Evolutionary conservation across 2,329 filamentous ascomycete species (phyloP).

Genomic region (Penicillium corylophilum): DNA sequence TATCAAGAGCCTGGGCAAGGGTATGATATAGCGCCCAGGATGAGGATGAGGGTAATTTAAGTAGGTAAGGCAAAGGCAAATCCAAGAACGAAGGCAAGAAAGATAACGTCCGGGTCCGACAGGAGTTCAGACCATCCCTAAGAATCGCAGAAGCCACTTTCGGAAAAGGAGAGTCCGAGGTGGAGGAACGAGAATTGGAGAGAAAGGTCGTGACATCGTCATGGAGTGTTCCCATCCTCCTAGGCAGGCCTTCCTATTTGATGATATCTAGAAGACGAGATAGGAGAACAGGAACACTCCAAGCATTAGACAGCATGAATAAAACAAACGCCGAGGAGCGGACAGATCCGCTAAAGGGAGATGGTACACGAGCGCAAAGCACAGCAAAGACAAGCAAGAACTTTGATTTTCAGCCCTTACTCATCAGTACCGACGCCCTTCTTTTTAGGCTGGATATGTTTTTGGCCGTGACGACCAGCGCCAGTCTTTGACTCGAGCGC

Average conservation of each 20-base stretch:
- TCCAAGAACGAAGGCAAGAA: background rate
- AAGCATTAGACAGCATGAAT: conserved; percentile 8
- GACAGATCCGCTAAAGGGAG: conserved; percentile 4
- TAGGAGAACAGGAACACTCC: background rate
- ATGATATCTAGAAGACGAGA: background rate
- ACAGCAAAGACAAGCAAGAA: conserved; percentile 10
- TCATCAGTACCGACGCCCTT: conserved; percentile 38
- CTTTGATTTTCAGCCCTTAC: conserved; percentile 22
- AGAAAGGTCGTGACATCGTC: conserved; percentile 36
- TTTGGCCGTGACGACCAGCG: conserved; percentile 28
- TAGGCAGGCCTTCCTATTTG: conserved; percentile 10
- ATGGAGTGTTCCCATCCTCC: conserved; percentile 11
- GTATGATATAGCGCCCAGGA: background rate
- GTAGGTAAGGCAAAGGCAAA: background rate
- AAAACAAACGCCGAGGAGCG: conserved; percentile 4
- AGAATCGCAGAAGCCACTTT: conserved; percentile 23
- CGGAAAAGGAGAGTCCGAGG: conserved; percentile 15
- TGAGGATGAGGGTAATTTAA: background rate
- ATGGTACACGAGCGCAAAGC: conserved; percentile 14
- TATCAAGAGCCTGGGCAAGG: background rate
- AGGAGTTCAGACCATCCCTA: conserved; percentile 18
- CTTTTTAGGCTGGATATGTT: conserved; percentile 42
- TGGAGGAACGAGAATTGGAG: conserved; percentile 21
- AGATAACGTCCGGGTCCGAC: background rate
- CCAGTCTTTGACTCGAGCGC: conserved; percentile 22